Base-by-base conservation (phyloP, 768 basidiomycete genomes). In the Boletellus sp. region DNA sequence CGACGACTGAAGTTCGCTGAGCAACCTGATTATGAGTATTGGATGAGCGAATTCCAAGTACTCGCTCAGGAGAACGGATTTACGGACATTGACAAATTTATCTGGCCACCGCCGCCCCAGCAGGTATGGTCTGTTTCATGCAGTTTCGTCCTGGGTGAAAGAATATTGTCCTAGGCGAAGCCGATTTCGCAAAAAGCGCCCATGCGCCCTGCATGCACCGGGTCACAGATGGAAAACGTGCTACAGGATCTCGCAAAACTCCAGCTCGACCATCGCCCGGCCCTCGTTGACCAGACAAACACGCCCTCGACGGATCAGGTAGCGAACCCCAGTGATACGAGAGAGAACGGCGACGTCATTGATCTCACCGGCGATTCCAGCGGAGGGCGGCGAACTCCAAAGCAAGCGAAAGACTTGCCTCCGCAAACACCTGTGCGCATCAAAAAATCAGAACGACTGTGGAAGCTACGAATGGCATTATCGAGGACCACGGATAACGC, bases 1-100 rank as follows among this genome's bases (percentile, higher is more conserved):
- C 74, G 88, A 42, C 74, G 78, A 64, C 70, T 90, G 64, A 75
- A 77, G 40, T 90, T 88, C 61, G 70, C 74, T n/a, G 83, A 86
- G 42, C 68, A 72, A 36, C 87, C 87, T 9, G 80, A 89, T 60
- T 90, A 90, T 52, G 72, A 64, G 2, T 62, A 63, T 10, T 90
- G 87, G 87, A 72, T 75, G 22, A 70, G 77, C n/a, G 78, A 78
- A 54, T 90, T 90, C 63, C 67, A 74, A 40, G 74, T 75, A 38
- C 76, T 90, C n/a, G 83, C 81, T 2, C 59, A 70, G 15, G 78
- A 83, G 15, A 67, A 74, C 36, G 88, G 86, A 11, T 87, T 78
- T 55, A 73, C 73, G 3, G 70, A 74, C 19, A 72, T 73, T 45
- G 79, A 85, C 23, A 77, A 73, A 23, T 86, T 90, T 57, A 71